Conservation (phyloP, 495 filamentous ascomycete species). For the Hypoxylon cercidicola region DNA sequence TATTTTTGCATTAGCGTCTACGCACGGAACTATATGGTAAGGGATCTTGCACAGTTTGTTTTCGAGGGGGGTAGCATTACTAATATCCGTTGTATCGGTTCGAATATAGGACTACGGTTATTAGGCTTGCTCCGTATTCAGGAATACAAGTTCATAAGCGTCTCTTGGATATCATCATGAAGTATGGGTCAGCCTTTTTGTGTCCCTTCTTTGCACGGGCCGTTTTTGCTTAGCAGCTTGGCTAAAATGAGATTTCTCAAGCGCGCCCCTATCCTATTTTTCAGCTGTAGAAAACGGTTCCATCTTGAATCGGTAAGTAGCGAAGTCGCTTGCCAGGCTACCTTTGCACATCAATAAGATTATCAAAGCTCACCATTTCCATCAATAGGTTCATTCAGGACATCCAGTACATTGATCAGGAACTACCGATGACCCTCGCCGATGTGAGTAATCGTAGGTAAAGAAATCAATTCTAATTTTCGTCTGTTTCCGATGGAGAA, state of each 20-base stretch:
- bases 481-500: no score
- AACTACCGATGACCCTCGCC: constrained; percentile 32
- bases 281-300: constrained; percentile 38
- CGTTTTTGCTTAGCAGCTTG: no score
- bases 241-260: no score
- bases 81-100: no score
- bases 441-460: constrained; percentile 42
- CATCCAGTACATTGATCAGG: constrained; percentile 35
- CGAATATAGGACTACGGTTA: constrained; percentile 27
- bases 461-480: no score
- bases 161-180: constrained; percentile 23
- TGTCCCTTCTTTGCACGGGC: no score
- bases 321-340: neutral
- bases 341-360: no score
- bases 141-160: constrained; percentile 24
- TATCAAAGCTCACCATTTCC: constrained; percentile 5
- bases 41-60: neutral
- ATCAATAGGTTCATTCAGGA: constrained; percentile 46
- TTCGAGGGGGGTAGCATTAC: neutral
- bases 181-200: neutral
- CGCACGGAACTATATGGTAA: constrained; percentile 44
- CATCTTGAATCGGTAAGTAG: constrained; percentile 41
- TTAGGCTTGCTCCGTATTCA: constrained; percentile 34
- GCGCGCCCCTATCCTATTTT: constrained; percentile 37
- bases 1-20: constrained; percentile 46